Evolutionary conservation across 352 stramenopile species (phyloP).

Genomic region (Achlya hypogyna): DNA sequence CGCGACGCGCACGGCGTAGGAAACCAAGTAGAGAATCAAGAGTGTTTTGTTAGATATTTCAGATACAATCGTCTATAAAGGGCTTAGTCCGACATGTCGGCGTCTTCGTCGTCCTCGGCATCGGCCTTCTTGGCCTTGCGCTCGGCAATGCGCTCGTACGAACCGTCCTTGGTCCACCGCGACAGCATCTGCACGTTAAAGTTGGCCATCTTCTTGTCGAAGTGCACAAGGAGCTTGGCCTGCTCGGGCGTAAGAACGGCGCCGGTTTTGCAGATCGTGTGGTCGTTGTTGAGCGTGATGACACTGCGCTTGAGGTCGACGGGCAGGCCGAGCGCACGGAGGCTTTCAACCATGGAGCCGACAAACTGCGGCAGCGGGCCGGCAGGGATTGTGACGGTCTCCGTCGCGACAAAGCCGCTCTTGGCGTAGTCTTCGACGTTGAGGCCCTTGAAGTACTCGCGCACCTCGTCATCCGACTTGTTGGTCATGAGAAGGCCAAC

Average conservation of each 20-base stretch:
- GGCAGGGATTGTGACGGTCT: slow-evolving; percentile 82
- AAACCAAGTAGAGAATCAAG: too few relatives aligned
- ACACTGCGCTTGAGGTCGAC: slow-evolving; percentile 95
- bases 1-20: too few relatives aligned
- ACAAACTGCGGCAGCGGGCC: slow-evolving; percentile 90
- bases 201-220: slow-evolving; percentile 81
- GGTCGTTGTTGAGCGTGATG: slow-evolving; percentile 87
- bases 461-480: slow-evolving; percentile 76
- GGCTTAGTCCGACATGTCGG: slow-evolving; percentile 38
- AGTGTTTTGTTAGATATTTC: slow-evolving; percentile 1
- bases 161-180: slow-evolving; percentile 57
- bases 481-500: slow-evolving; percentile 95
- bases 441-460: slow-evolving; percentile 89
- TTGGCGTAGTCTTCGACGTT: slow-evolving; percentile 90
- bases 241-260: slow-evolving; percentile 92
- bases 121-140: slow-evolving; percentile 28
- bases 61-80: slow-evolving; percentile 13
- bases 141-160: slow-evolving; percentile 59
- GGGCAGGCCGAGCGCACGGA: slow-evolving; percentile 91
- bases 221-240: slow-evolving; percentile 91
- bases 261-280: slow-evolving; percentile 92
- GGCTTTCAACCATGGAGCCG: slow-evolving; percentile 94
- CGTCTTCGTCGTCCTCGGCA: slow-evolving; percentile 31
- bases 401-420: slow-evolving; percentile 86
- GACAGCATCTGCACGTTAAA: slow-evolving; percentile 78